Conservation (phyloP, 163 green algal genomes). For the Coccomyxa subellipsoidea region DNA sequence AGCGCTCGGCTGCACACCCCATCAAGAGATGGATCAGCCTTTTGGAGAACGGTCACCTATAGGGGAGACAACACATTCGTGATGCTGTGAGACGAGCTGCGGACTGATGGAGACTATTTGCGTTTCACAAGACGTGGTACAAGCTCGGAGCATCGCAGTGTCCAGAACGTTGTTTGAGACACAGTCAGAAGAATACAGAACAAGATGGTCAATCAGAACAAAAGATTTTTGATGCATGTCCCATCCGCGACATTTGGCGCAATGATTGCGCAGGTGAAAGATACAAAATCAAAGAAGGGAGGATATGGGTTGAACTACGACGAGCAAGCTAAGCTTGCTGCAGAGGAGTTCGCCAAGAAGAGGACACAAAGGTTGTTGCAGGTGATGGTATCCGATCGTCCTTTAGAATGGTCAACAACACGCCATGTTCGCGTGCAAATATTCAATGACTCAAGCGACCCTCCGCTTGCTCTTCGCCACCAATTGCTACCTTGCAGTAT, state of each 20-base stretch:
- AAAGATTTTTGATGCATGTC: not conserved
- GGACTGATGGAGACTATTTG: not conserved
- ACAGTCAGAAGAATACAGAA: not conserved
- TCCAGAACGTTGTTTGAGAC: not conserved
- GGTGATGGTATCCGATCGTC: too few relatives aligned
- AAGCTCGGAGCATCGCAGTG: not conserved
- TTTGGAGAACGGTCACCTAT: too few relatives aligned
- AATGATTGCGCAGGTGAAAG: not conserved
- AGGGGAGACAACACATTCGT: too few relatives aligned
- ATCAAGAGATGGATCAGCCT: too few relatives aligned
- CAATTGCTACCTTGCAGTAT: too few relatives aligned
- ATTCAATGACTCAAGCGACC: too few relatives aligned
- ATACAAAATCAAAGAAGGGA: not conserved
- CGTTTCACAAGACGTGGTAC: not conserved
- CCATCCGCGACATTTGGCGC: too few relatives aligned
- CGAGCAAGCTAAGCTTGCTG: not conserved
- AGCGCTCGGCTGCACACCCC: too few relatives aligned
- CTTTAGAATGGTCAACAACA: too few relatives aligned
- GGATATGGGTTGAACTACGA: not conserved
- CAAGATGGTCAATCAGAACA: not conserved
- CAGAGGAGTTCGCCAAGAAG: not conserved
- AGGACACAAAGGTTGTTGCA: not conserved
- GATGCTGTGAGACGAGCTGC: too few relatives aligned
- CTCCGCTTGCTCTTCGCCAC: too few relatives aligned
- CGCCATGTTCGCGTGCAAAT: too few relatives aligned